These are phyloP conservation scores for Westerdykella ornata DNA, from an alignment of 2,329 filamentous ascomycete genomes.

Conservation along the genomic window DNA sequence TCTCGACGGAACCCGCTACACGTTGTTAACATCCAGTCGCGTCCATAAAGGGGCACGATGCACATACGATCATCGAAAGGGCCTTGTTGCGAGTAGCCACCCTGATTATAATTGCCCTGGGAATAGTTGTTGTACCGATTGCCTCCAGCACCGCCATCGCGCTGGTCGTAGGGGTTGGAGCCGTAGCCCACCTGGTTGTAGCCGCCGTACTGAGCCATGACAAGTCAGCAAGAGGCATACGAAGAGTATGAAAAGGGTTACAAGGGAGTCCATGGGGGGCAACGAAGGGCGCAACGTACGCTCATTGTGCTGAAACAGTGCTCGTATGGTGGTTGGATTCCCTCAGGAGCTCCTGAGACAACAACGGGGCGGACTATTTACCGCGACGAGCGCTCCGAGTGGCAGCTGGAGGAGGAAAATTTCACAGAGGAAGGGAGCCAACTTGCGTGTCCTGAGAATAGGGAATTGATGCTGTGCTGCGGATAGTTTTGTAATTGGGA, in stretches of 20 bases:
- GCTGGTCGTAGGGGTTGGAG: conserved; percentile 41
- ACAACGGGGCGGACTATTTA: conserved; percentile 8
- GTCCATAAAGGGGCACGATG: background rate
- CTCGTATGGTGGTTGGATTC: background rate
- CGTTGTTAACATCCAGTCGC: conserved; percentile 23
- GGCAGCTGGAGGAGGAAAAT: background rate
- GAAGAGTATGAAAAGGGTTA: conserved; percentile 2
- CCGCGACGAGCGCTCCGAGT: background rate
- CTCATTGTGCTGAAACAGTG: background rate
- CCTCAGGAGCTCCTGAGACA: conserved; percentile 30
- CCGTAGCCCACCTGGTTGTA: conserved; percentile 37
- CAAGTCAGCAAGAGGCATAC: conserved; percentile 10
- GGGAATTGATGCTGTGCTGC: no score
- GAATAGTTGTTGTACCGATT: conserved; percentile 53
- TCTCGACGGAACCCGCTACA: conserved; percentile 50
- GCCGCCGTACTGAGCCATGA: conserved; percentile 36
- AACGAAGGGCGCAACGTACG: background rate
- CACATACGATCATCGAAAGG: conserved; percentile 29
- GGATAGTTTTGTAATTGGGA: no score
- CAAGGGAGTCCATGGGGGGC: background rate
- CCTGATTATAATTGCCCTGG: conserved; percentile 42
- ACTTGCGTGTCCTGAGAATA: no score
- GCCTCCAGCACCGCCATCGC: conserved; percentile 30
- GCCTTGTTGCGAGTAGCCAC: conserved; percentile 48
- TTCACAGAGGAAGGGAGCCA: background rate